Percentiles rank a stretch among this genome's conserved stretches.
Evolutionary conservation across 345 rosid genomes (phyloP).

Genomic region (Boechera retrofracta): DNA sequence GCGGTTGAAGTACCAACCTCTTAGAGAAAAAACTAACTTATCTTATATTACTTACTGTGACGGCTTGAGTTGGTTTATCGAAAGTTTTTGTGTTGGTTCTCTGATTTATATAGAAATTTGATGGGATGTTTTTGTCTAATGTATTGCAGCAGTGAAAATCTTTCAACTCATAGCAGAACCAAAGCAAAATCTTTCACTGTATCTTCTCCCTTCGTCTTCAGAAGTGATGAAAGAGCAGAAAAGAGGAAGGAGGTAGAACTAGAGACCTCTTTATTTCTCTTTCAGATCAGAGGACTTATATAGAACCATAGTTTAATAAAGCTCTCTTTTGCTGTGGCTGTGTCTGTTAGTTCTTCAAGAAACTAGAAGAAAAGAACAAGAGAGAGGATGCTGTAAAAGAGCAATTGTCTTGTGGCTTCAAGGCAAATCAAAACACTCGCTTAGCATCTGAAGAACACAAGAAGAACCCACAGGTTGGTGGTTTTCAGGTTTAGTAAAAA

Average conservation of each 20-base stretch:
- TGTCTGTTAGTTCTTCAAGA: conserved; percentile 63
- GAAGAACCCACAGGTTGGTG: conserved; percentile 27
- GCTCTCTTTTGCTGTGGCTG: conserved; percentile 21
- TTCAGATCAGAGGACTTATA: background rate
- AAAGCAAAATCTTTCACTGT: conserved; percentile 52
- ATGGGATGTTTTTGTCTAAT: conserved; percentile 4
- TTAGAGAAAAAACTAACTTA: background rate
- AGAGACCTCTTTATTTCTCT: conserved; percentile 10
- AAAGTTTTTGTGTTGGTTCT: conserved; percentile 17
- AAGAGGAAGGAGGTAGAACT: conserved; percentile 79
- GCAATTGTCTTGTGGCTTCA: conserved; percentile 46
- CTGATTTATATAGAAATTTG: conserved; percentile 8
- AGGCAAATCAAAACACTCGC: conserved; percentile 44
- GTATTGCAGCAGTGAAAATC: conserved; percentile 50
- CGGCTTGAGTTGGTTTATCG: background rate
- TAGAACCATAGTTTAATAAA: conserved; percentile 14
- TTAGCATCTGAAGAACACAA: conserved; percentile 19
- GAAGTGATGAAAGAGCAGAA: conserved; percentile 83
- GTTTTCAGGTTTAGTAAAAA: conserved; percentile 17
- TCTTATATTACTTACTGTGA: conserved; percentile 15
- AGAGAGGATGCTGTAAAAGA: conserved; percentile 49
- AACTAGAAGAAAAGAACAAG: conserved; percentile 63
- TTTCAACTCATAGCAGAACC: conserved; percentile 50
- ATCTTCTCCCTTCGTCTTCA: conserved; percentile 70
- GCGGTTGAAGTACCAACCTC: conserved; percentile 30